A percentile compares a stretch with the other conserved stretches of the same genome.
These are phyloP conservation scores for Scheffersomyces segobiensis DNA, from an alignment of 1,139 yeast genomes.

Conservation along the genomic window DNA sequence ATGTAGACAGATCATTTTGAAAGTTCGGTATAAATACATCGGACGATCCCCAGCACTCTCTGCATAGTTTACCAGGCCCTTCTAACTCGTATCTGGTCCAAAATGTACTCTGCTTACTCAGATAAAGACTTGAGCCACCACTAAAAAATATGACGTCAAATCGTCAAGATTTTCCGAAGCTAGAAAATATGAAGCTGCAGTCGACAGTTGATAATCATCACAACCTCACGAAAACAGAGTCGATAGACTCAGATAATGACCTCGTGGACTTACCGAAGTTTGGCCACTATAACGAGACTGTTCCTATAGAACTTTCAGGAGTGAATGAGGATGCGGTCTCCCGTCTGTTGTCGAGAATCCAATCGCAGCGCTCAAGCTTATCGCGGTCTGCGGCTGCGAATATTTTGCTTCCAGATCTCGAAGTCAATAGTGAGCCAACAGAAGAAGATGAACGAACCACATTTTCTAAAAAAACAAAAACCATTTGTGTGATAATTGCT, in stretches of 20 bases:
- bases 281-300: slow-evolving; percentile 8
- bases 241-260: neutral
- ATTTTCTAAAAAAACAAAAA: slow-evolving; percentile 10
- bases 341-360: slow-evolving; percentile 15
- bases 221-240: neutral
- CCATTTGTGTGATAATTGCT: slow-evolving; percentile 13
- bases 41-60: neutral
- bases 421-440: slow-evolving; percentile 3
- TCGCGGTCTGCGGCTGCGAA: neutral
- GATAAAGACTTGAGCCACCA: neutral
- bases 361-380: slow-evolving; percentile 13
- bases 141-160: neutral
- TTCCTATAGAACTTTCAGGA: slow-evolving; percentile 14
- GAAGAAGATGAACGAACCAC: slow-evolving; percentile 8
- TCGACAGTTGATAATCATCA: neutral
- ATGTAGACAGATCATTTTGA: neutral
- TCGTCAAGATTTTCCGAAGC: neutral
- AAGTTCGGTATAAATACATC: neutral
- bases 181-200: neutral
- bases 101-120: neutral
- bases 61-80: neutral
- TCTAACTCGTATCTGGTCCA: neutral
- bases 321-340: slow-evolving; percentile 20
- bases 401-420: slow-evolving; percentile 1
- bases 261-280: neutral